phyloP scores from a whole-genome alignment of 192 early-diverging fungal species.

The Coemansia biformis region DNA sequence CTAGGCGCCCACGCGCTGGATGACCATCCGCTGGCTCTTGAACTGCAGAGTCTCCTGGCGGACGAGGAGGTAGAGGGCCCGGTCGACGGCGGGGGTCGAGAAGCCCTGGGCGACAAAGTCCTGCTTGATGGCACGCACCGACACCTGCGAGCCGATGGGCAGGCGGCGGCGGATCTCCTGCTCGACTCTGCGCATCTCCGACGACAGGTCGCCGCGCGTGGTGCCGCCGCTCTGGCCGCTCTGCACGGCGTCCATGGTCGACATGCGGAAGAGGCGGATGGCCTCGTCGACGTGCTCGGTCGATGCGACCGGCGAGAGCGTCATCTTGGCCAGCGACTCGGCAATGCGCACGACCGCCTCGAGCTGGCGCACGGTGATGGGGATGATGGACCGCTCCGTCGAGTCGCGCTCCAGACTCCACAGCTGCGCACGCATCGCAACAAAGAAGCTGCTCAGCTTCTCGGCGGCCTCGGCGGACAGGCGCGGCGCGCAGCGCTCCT shows the following conservation, averaged over 20 bases:
- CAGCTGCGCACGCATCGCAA: slow-evolving; percentile 81
- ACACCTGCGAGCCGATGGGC: slow-evolving; percentile 79
- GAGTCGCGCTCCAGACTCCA: slow-evolving; percentile 69
- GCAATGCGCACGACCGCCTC: slow-evolving; percentile 98
- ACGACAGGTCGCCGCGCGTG: slow-evolving; percentile 64
- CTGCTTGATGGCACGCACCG: slow-evolving; percentile 56
- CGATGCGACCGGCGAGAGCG: slow-evolving; percentile 75
- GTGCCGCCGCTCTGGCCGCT: slow-evolving; percentile 77
- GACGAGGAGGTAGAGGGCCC: slow-evolving; percentile 76
- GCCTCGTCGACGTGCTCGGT: slow-evolving; percentile 94
- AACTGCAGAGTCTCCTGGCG: slow-evolving; percentile 78
- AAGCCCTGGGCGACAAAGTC: slow-evolving; percentile 54
- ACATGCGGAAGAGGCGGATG: slow-evolving; percentile 93
- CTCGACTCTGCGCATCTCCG: slow-evolving; percentile 76
- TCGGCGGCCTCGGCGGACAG: slow-evolving; percentile 82
- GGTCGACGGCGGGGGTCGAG: slow-evolving; percentile 55
- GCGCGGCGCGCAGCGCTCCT: slow-evolving; percentile 88
- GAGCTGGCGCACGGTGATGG: slow-evolving; percentile 94
- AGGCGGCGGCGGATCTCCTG: slow-evolving; percentile 78
- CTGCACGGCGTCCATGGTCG: slow-evolving; percentile 96
- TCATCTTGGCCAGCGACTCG: slow-evolving; percentile 95
- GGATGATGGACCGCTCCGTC: slow-evolving; percentile 75
- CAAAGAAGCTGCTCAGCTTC: slow-evolving; percentile 91
- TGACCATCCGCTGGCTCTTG: slow-evolving; percentile 63
- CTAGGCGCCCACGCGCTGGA: slow-evolving; percentile 52